phyloP scores from a whole-genome alignment of 129 eudicot species.

The Gnaphalium uliginosum region DNA sequence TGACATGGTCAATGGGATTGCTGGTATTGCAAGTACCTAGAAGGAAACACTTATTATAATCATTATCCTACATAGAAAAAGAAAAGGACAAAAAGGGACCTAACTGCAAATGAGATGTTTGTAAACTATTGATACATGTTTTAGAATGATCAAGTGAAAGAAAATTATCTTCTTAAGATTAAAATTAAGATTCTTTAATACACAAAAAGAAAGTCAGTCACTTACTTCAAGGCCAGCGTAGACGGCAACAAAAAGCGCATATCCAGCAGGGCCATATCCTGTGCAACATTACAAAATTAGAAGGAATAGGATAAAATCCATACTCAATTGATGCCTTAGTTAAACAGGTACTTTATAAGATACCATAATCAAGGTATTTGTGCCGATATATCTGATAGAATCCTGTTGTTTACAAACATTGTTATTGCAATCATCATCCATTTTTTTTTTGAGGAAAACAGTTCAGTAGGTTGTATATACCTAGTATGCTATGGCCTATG shows the following conservation, averaged over 20 bases:
- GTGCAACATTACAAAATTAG: conserved; percentile 24
- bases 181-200: neutral
- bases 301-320: conserved; percentile 13
- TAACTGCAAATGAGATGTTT: neutral
- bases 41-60: conserved; percentile 10
- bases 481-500: neutral
- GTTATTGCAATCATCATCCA: neutral
- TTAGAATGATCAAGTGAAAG: neutral
- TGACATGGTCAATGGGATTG: conserved; percentile 94
- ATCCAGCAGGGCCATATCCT: conserved; percentile 99
- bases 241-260: conserved; percentile 89
- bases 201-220: conserved; percentile 18
- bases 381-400: neutral
- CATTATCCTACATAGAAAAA: neutral
- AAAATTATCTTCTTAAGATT: neutral
- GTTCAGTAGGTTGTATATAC: neutral
- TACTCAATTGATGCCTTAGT: neutral
- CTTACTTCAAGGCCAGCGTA: conserved; percentile 98
- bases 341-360: neutral
- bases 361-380: too few relatives aligned
- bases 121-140: neutral
- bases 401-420: neutral
- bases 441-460: neutral
- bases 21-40: conserved; percentile 96
- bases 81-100: neutral